Conservation (phyloP, 805 yeast species). For the Wickerhamiella brachini region DNA sequence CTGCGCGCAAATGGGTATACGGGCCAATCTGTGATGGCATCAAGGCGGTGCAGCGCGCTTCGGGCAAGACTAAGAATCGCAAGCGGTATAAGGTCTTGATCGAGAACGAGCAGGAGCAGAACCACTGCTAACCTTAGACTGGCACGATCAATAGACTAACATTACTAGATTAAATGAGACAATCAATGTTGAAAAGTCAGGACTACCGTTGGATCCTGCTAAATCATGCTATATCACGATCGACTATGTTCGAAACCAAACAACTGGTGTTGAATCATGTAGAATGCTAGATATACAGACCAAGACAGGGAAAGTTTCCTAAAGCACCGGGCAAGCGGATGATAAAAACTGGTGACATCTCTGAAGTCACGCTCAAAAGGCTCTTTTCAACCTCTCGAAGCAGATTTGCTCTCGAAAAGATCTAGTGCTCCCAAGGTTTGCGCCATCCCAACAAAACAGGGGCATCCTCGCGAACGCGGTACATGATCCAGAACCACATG, state of each 20-base stretch:
- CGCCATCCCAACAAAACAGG: conserved; percentile 28
- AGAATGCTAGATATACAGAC: background rate
- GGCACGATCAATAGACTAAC: too few species aligned
- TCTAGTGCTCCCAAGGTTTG: conserved; percentile 30
- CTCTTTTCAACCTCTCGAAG: too few species aligned
- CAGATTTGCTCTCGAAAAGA: too few species aligned
- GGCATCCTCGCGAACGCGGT: conserved; percentile 52
- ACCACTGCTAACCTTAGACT: too few species aligned
- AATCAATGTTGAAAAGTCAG: too few species aligned
- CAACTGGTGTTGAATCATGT: too few species aligned
- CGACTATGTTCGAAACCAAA: too few species aligned
- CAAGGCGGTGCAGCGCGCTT: conserved; percentile 6
- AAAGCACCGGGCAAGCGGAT: background rate
- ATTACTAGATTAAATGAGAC: too few species aligned
- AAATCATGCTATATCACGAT: too few species aligned
- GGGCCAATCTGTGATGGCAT: conserved; percentile 18
- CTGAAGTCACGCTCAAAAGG: too few species aligned
- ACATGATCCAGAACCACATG: conserved; percentile 81
- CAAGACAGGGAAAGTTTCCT: background rate
- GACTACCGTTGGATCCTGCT: too few species aligned
- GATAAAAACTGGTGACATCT: background rate
- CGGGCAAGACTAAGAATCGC: conserved; percentile 18
- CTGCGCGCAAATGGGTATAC: conserved; percentile 35
- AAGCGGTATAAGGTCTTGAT: conserved; percentile 26
- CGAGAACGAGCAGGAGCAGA: background rate